Base-by-base conservation (phyloP, 768 basidiomycete species). In the Boletus rubescentipes region DNA sequence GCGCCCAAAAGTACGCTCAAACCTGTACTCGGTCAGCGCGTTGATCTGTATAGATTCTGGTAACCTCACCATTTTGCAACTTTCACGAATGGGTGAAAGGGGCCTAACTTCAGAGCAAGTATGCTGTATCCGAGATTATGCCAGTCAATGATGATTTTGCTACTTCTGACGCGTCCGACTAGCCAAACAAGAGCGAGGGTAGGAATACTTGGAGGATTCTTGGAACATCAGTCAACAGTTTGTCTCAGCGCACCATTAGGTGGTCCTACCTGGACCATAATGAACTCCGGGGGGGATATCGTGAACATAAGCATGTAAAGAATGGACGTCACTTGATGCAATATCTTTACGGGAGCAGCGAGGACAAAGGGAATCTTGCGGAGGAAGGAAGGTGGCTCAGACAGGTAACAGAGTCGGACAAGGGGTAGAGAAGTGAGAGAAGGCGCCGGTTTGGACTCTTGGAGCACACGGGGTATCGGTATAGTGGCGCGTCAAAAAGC, bases 171-270 rank as follows among this genome's bases (percentile, higher is more conserved):
- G 18, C 74, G 66, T 20, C 81, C 81, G 1, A 87, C 84, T 26
- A 93, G 69, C 78, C 90, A 89, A 3, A 91, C 92, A 18, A 98
- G 74, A 3, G 87, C 86, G 16, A 99, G 81, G 0, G 95, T 95
- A 1, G 97, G 97, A 35, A 99, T 94, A 55, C 90, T 91, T 9
- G 97, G 97, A 26, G 97, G 97, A 65, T 98, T 99, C 93, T 99
- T 65, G 31, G 50, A 65, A 51, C 16, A 35, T 6, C 16, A 10
- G 16, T 57, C 41, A 56, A 51, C 23, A 38, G 9, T 21, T 39
- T 32, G 30, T 37, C 37, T 40, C 34, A 26, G 38, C 15, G 18
- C 36, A n/a, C 7, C 40, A 26, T 43, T 12, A 10, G 21, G 26
- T 38, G 23, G 35, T 72, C 83, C 21, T 54, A 93, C 95, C 78